Evolutionary conservation across 768 basidiomycete genomes (phyloP), one percentile per base, ranked within the genome.

Genomic region (Harrya chromipes): DNA sequence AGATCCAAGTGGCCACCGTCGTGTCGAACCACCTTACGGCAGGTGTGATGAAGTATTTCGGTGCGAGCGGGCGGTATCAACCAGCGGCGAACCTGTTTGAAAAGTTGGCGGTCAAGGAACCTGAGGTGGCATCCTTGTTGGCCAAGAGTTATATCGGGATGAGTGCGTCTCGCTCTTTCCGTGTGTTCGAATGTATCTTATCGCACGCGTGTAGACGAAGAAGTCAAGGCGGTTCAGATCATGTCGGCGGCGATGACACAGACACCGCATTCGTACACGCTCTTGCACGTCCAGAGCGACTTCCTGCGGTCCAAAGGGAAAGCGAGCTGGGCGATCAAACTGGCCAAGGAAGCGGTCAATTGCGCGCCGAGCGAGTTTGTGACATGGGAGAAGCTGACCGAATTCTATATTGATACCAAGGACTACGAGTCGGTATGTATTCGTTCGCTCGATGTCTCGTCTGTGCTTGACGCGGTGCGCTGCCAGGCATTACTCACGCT

Each of bases 361-460:
- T 95, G 94, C 57, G 97, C 97, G 0, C 97, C 97, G 6, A 94
- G 90, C 73, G 97, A 99, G 67, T 98, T 99, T 56, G 90, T 97
- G 17, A 98, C 95, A 0, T 99, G 97, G 94, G 94, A 97, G 63
- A 98, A 97, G 71, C 72, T 98, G 59, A 94, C 95, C 0, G 91
- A 98, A 56, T 72, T 95, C 45, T 97, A 95, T 64, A 94, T 97
- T 40, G 94, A 97, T 52, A 72, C 89, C 39, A 84, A 84, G 23
- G 84, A 92, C 64, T 97, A 79, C 64, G 91, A 97, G 61, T 85
- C 87, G 46, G 73, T 74, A 47, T 23, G 52, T 48, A 16, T 11
- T 34, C 14, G 29, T 24, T 14, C 12, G 10, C n/a, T 7, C 27
- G 8, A 5, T 10, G 26, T 20, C 10, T 24, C n/a, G 4, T 33